Evolutionary conservation across 768 basidiomycete species (phyloP), one percentile per base, ranked within the genome.

Genomic region (Boletus reticulatus): DNA sequence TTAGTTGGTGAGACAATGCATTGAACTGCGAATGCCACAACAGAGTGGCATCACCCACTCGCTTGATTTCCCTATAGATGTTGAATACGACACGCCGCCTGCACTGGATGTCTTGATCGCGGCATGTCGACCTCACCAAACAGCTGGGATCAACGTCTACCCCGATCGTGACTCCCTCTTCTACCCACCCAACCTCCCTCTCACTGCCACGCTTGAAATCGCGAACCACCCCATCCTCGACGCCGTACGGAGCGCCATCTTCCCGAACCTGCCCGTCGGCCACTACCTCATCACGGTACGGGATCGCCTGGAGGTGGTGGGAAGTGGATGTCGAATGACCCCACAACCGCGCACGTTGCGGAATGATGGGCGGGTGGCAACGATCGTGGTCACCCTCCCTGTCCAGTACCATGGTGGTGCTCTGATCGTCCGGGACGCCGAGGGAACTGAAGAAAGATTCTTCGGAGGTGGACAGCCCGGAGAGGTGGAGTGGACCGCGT

Each of bases 161-260:
- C 73, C 78, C 1, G 82, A 84, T 53, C 80, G 78, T 57, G 87
- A 89, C 60, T 83, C 87, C 0, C 76, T 89, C 20, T 85, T 84
- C 70, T 92, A 84, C 70, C 90, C 89, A 9, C 75, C 83, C 9
- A 85, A 79, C 50, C 83, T 89, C 45, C 87, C 89, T 17, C 72
- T 91, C 54, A 89, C 87, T 0, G 76, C 86, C 24, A 87, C 90
- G 0, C 81, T 92, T 61, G 90, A 93, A 62, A 79, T 93, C 58
- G 80, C 89, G 19, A 90, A 87, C 67, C 88, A 89, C 65, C 90
- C 90, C 4, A 85, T 93, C 66, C 81, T 93, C 57, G 89, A 90
- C 59, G 84, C 89, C 0, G 76, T 92, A 20, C 84, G 84, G 45
- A 84, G 75, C 53, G 76, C 84, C 0, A 75, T 93, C n/a, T 91